phyloP scores from a whole-genome alignment of 179 eudicot genomes.

The Spinacia oleracea region DNA sequence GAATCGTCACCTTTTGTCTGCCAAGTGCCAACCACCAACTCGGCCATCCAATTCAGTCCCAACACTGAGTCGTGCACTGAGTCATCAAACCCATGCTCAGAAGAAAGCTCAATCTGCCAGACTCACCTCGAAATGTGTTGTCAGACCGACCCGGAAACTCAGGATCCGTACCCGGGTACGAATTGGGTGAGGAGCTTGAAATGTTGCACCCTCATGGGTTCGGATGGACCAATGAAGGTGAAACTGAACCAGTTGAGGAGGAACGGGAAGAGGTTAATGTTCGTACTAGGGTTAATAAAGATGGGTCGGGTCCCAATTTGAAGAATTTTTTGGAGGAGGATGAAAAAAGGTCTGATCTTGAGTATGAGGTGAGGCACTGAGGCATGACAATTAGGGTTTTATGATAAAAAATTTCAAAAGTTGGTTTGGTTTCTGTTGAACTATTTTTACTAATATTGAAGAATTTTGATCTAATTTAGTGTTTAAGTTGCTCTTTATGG shows the following conservation, averaged over 20 bases:
- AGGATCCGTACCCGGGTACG: constrained; percentile 22
- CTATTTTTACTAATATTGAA: background rate
- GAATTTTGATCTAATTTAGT: background rate
- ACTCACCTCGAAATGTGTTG: constrained; percentile 27
- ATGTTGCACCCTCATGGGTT: constrained; percentile 40
- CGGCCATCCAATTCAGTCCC: constrained; percentile 3
- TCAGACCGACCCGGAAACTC: constrained; percentile 26
- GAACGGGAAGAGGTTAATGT: constrained; percentile 23
- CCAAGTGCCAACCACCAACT: background rate
- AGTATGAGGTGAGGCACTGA: constrained; percentile 56
- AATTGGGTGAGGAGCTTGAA: constrained; percentile 53
- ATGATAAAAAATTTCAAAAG: background rate
- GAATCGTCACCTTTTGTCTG: background rate
- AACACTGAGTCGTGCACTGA: constrained; percentile 14
- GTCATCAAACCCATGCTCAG: constrained; percentile 34
- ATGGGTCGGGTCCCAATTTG: constrained; percentile 27
- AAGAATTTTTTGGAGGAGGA: constrained; percentile 34
- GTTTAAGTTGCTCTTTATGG: background rate
- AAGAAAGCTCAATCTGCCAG: constrained; percentile 42
- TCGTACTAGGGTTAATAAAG: constrained; percentile 23
- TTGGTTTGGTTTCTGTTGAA: background rate
- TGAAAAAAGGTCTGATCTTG: constrained; percentile 63
- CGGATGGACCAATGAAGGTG: constrained; percentile 27
- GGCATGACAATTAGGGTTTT: background rate
- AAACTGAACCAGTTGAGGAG: constrained; percentile 22